These are phyloP conservation scores for Lasiosphaeria miniovina DNA, from an alignment of 495 filamentous ascomycete species.

Conservation along the genomic window DNA sequence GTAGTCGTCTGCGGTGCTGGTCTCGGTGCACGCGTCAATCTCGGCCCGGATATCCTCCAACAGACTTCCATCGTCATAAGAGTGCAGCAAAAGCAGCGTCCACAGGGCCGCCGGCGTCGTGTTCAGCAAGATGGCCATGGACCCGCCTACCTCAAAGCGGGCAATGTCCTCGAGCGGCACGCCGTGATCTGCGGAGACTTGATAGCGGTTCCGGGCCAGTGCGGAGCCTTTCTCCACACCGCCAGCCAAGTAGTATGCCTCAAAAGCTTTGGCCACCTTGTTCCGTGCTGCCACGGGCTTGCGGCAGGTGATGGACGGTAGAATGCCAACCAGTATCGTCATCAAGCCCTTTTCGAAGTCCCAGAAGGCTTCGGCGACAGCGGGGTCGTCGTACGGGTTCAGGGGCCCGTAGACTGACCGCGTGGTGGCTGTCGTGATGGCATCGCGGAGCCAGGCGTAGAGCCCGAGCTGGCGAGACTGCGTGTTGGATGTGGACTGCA, in stretches of 20 bases:
- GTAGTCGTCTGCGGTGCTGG: slow-evolving; percentile 9
- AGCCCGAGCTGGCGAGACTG: slow-evolving; percentile 9
- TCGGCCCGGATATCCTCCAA: slow-evolving; percentile 19
- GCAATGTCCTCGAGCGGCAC: slow-evolving; percentile 41
- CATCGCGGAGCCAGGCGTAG: slow-evolving; percentile 38
- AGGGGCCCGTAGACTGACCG: slow-evolving; percentile 46
- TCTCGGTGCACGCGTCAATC: slow-evolving; percentile 19
- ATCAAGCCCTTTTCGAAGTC: slow-evolving; percentile 43
- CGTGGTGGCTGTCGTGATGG: slow-evolving; percentile 49
- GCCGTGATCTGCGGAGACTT: slow-evolving; percentile 30
- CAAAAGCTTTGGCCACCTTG: slow-evolving; percentile 37
- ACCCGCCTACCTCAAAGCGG: slow-evolving; percentile 36
- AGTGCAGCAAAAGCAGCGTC: slow-evolving; percentile 42
- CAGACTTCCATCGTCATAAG: slow-evolving; percentile 28
- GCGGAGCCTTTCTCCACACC: slow-evolving; percentile 36
- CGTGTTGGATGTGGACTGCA: slow-evolving; percentile 6
- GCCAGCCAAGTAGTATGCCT: slow-evolving; percentile 37
- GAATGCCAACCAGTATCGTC: slow-evolving; percentile 30
- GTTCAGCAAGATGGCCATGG: slow-evolving; percentile 44
- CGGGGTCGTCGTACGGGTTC: slow-evolving; percentile 47
- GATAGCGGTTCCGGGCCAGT: slow-evolving; percentile 30
- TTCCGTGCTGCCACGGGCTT: slow-evolving; percentile 40
- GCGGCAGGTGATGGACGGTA: slow-evolving; percentile 41
- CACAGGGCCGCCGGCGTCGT: slow-evolving; percentile 48
- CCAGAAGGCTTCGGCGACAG: slow-evolving; percentile 45